Evolutionary conservation across 768 basidiomycete species (phyloP).

Genomic region (Baorangia bicolor): DNA sequence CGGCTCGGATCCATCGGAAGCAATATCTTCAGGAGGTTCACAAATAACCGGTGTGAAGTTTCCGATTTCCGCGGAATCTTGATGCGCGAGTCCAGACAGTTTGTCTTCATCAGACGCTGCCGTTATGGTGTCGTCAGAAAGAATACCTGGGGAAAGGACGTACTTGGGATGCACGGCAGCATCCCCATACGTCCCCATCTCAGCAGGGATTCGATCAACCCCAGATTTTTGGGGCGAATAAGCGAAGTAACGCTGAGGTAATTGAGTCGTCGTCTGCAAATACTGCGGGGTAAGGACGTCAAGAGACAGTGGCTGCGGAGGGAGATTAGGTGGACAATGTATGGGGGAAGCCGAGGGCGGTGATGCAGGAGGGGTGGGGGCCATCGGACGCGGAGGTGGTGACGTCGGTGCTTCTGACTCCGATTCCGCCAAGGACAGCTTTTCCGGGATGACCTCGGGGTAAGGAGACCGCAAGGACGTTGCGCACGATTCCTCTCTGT

Average conservation of each 20-base stretch:
- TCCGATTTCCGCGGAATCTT: slow-evolving; percentile 26
- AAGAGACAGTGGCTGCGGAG: slow-evolving; percentile 17
- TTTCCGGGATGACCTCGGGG: slow-evolving; percentile 23
- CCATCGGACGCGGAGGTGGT: slow-evolving; percentile 20
- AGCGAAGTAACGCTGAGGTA: slow-evolving; percentile 27
- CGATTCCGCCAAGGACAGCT: slow-evolving; percentile 18
- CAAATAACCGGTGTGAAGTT: slow-evolving; percentile 28
- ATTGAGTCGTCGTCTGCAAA: slow-evolving; percentile 25
- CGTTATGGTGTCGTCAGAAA: slow-evolving; percentile 14
- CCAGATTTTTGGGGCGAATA: slow-evolving; percentile 25
- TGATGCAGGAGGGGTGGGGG: slow-evolving; percentile 18
- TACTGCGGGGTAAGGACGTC: slow-evolving; percentile 24
- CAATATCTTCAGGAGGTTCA: slow-evolving; percentile 31
- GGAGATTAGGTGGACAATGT: slow-evolving; percentile 14
- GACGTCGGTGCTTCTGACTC: slow-evolving; percentile 20
- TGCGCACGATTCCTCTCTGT: slow-evolving; percentile 10
- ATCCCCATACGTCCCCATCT: slow-evolving; percentile 15
- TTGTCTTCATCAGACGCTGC: slow-evolving; percentile 13
- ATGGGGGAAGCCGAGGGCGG: slow-evolving; percentile 12
- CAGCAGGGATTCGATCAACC: slow-evolving; percentile 26
- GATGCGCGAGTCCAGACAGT: slow-evolving; percentile 10
- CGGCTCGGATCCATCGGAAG: slow-evolving; percentile 18
- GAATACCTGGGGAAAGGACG: slow-evolving; percentile 17
- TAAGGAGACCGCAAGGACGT: slow-evolving; percentile 15
- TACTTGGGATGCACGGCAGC: slow-evolving; percentile 15